Evolutionary conservation across 345 rosid species (phyloP), one percentile per base, ranked within the genome.

Genomic region (Eucalyptus regnans): DNA sequence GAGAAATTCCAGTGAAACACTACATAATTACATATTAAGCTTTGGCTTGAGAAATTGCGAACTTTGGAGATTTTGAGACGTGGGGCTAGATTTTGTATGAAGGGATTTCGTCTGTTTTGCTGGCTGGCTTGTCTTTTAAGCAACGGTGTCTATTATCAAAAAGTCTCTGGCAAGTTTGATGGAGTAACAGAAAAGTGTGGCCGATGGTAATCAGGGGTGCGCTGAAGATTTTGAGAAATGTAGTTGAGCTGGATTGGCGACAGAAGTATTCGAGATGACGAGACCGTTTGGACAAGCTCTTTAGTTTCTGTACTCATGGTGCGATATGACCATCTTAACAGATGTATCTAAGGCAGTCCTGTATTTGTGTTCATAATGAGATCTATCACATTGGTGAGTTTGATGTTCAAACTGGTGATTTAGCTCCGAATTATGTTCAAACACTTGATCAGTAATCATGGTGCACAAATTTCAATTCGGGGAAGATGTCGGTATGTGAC

Each of bases 101-200:
- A 62, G 68, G 1, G 0, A 27, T 27, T 62, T 27, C 14, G 8
- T 27, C 68, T 12, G 16, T 62, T 60, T 60, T 29, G 33, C 16
- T 62, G 16, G 3, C 76, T 64, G 37, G 76, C 31, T 60, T 64
- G 76, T 66, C 20, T n/a, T 66, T n/a, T 66, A 14, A 27, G 41
- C 41, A n/a, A 31, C 79, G 4, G 0, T 31, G 1, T 66, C 22
- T 31, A 4, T 33, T 1, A 3, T 68, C 43, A 31, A 68, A 31
- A 68, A 8, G 43, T 68, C 43, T 68, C 16, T 16, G 16, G 41
- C 79, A 66, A 66, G 79, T 31, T 66, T 66, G 79, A 66, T 0
- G 79, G 41, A 66, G 37, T 15, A 66, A 66, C 76, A 0, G 20
- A n/a, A n/a, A 66, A 31, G 22, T 37, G 33, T 15, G 43, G 41